Percentiles rank a stretch among this genome's conserved stretches.
These are phyloP conservation scores for Conticribra guillardii DNA, from an alignment of 108 stramenopile species.

Conservation along the genomic window DNA sequence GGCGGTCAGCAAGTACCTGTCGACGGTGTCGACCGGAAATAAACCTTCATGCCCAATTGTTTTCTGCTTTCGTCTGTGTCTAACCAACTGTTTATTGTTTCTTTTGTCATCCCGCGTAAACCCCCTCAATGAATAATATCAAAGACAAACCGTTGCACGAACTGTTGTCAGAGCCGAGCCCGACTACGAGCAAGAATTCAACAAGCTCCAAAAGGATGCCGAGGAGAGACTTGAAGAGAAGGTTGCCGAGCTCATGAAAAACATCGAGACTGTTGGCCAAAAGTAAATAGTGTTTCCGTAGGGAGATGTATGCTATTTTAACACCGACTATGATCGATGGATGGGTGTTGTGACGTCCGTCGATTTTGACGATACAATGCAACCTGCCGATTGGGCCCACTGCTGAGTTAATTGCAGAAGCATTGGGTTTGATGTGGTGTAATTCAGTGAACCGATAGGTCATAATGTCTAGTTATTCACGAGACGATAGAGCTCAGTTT, in stretches of 20 bases:
- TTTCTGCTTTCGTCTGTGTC: too few relatives aligned
- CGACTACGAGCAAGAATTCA: slow-evolving; percentile 72
- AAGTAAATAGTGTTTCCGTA: slow-evolving; percentile 9
- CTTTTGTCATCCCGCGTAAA: too few relatives aligned
- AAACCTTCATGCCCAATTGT: too few relatives aligned
- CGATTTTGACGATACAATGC: too few relatives aligned
- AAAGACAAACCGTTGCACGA: slow-evolving; percentile 26
- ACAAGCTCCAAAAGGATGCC: slow-evolving; percentile 79
- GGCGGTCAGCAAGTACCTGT: too few relatives aligned
- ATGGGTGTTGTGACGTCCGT: too few relatives aligned
- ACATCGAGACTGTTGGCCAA: slow-evolving; percentile 64
- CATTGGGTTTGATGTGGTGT: neutral
- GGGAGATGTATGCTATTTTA: neutral
- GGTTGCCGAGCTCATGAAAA: slow-evolving; percentile 73
- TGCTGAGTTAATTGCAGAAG: neutral
- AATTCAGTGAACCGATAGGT: neutral
- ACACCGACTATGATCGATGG: too few relatives aligned
- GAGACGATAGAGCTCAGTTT: neutral
- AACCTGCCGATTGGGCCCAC: too few relatives aligned
- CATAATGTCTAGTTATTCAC: neutral
- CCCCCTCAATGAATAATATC: neutral
- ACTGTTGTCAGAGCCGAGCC: slow-evolving; percentile 54
- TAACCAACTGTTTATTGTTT: too few relatives aligned
- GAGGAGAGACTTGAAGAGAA: slow-evolving; percentile 82
- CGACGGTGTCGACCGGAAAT: too few relatives aligned